phyloP scores from a whole-genome alignment of 2,329 filamentous ascomycete genomes.

The Rhytidhysteron rufulum region DNA sequence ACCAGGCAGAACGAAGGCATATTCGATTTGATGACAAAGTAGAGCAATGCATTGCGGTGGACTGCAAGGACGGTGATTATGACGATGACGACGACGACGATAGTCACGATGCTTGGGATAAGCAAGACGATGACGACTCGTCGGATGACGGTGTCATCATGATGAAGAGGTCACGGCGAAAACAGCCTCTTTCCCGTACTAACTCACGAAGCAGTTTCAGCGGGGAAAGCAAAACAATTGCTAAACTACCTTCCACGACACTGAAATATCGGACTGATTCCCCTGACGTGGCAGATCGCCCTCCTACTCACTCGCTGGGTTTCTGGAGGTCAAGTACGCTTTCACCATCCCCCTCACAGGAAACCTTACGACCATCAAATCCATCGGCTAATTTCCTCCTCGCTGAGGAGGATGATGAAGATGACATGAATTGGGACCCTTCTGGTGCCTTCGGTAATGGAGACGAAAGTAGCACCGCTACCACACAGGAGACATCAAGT shows the following conservation, averaged over 20 bases:
- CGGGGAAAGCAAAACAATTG: constrained; percentile 77
- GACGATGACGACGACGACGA: constrained; percentile 57
- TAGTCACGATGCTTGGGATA: constrained; percentile 37
- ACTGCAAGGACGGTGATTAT: constrained; percentile 75
- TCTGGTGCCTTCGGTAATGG: constrained; percentile 32
- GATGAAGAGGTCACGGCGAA: constrained; percentile 65
- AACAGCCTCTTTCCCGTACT: constrained; percentile 50
- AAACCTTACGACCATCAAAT: constrained; percentile 71
- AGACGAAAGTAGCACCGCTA: constrained; percentile 33
- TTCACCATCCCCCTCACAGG: constrained; percentile 76
- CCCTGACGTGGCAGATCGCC: constrained; percentile 60
- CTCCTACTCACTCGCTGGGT: constrained; percentile 38
- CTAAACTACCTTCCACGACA: constrained; percentile 81
- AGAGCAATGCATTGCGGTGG: constrained; percentile 90
- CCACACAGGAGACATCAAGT: constrained; percentile 18
- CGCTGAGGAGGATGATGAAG: constrained; percentile 53
- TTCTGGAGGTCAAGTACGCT: constrained; percentile 45
- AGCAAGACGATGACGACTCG: constrained; percentile 47
- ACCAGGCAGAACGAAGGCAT: constrained; percentile 65
- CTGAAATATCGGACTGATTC: constrained; percentile 80
- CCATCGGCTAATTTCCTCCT: constrained; percentile 64
- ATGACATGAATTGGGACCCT: constrained; percentile 45
- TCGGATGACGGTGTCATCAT: constrained; percentile 76
- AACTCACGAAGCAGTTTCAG: constrained; percentile 54
- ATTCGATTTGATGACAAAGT: constrained; percentile 98